These are phyloP conservation scores for Taxillus chinensis DNA, from an alignment of 164 flowering plant species.

Conservation along the genomic window DNA sequence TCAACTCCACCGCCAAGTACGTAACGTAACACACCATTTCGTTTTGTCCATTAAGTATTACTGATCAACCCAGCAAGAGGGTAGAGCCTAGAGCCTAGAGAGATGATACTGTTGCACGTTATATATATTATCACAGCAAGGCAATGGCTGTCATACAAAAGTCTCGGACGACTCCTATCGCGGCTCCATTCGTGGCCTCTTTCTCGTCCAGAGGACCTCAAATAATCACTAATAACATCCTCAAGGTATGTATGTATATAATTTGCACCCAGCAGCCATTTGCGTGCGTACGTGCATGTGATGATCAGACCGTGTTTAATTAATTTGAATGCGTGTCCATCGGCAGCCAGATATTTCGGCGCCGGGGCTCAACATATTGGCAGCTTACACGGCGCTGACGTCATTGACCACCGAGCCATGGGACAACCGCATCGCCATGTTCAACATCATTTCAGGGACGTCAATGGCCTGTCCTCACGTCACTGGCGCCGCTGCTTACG, in stretches of 20 bases:
- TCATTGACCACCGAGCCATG: conserved; percentile 22
- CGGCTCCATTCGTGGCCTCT: conserved; percentile 51
- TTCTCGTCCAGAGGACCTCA: conserved; percentile 82
- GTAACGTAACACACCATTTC: background rate
- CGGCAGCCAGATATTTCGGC: conserved; percentile 69
- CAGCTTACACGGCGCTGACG: conserved; percentile 35
- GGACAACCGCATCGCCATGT: conserved; percentile 23
- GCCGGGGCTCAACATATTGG: conserved; percentile 68
- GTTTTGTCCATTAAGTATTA: too few species aligned
- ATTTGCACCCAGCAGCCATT: background rate
- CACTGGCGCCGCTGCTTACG: conserved; percentile 52
- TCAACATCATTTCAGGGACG: conserved; percentile 54
- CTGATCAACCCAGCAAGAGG: too few species aligned
- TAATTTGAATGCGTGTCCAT: background rate
- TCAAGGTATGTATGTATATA: conserved; percentile 37
- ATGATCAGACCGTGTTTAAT: background rate
- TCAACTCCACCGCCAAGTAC: conserved; percentile 31
- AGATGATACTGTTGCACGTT: too few species aligned
- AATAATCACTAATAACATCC: conserved; percentile 25
- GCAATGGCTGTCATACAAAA: conserved; percentile 43
- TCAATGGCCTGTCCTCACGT: conserved; percentile 79
- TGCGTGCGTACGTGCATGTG: background rate
- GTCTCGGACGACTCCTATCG: conserved; percentile 11
- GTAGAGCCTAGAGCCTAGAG: too few species aligned
- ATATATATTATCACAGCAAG: conserved; percentile 18